Evolutionary conservation across 2,329 filamentous ascomycete species (phyloP).

Genomic region (Colletotrichum cuscutae): DNA sequence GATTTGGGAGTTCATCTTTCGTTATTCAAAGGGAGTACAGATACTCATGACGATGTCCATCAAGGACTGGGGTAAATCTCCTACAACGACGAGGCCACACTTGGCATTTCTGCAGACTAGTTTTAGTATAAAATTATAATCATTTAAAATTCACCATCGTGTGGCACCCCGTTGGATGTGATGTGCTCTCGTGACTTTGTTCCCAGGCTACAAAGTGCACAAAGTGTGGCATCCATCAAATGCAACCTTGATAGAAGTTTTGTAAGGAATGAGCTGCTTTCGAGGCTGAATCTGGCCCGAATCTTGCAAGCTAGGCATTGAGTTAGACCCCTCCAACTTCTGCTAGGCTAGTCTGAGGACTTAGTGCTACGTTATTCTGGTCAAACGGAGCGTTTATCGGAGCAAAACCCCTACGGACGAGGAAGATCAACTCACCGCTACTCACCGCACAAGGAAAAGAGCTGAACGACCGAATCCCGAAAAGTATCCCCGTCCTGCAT

Average conservation of each 20-base stretch:
- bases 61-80: background rate
- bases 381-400: background rate
- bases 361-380: too few species aligned
- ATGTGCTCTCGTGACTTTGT: background rate
- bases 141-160: background rate
- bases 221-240: too few species aligned
- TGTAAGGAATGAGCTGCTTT: too few species aligned
- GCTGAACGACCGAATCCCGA: background rate
- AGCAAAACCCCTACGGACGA: background rate
- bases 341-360: too few species aligned
- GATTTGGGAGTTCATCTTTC: background rate
- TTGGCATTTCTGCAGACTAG: background rate
- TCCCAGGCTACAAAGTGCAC: too few species aligned
- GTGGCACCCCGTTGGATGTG: background rate
- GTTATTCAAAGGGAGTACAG: background rate
- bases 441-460: background rate
- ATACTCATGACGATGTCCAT: background rate
- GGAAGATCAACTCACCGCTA: background rate
- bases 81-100: background rate
- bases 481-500: background rate
- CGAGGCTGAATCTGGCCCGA: too few species aligned
- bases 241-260: too few species aligned
- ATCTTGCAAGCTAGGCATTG: too few species aligned
- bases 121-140: slow-evolving; percentile 21
- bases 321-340: too few species aligned